Evolutionary conservation across 208 protist genomes (phyloP).

Genomic region (Herpetomonas samuelpessoai): DNA sequence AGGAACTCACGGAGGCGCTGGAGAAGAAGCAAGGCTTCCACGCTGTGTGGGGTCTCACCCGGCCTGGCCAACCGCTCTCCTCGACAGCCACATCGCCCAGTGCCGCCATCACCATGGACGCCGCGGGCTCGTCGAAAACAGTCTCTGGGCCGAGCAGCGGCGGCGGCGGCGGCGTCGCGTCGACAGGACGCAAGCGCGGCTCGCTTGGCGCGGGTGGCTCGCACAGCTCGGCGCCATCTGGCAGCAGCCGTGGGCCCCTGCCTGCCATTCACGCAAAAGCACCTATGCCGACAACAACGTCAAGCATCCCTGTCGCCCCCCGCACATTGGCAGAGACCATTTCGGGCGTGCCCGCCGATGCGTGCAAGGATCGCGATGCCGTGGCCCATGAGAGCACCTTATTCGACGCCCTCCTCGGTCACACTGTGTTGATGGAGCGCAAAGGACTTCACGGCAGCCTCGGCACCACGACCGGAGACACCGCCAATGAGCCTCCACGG

Average conservation of each 20-base stretch:
- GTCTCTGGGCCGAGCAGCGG: background rate
- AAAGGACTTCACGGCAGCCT: conserved; percentile 9
- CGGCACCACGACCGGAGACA: background rate
- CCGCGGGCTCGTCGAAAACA: background rate
- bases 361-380: conserved; percentile 1
- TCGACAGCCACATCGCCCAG: conserved; percentile 17
- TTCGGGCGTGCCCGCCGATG: background rate
- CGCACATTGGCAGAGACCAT: background rate
- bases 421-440: conserved; percentile 6
- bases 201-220: background rate
- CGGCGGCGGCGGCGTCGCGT: background rate
- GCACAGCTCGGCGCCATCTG: too few species aligned
- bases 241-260: background rate
- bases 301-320: too few species aligned
- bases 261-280: background rate
- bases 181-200: background rate
- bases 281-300: too few species aligned
- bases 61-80: conserved; percentile 57
- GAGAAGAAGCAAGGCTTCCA: conserved; percentile 36
- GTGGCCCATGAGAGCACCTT: conserved; percentile 28
- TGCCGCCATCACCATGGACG: conserved; percentile 18
- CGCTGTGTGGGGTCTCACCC: conserved; percentile 50
- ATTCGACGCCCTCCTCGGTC: conserved; percentile 34
- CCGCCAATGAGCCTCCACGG: too few species aligned
- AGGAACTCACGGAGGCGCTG: conserved; percentile 12